phyloP scores from a whole-genome alignment of 2,329 filamentous ascomycete genomes.

The Huntiella bhutanensis region DNA sequence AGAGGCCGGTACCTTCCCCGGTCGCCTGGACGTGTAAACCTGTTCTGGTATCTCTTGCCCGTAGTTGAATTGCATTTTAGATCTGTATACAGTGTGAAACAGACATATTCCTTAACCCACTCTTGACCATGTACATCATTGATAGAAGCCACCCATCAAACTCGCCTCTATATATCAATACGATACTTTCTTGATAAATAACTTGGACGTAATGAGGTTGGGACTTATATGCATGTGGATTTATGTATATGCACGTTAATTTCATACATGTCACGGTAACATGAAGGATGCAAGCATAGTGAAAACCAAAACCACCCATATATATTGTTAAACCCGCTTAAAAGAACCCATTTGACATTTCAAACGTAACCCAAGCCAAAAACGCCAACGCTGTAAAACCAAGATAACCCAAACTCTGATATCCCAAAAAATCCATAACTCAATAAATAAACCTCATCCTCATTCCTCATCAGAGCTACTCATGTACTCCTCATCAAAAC shows the following conservation, averaged over 20 bases:
- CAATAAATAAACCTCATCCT: neutral
- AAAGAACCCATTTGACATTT: too few species aligned
- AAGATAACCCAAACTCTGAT: neutral
- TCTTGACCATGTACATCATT: conserved; percentile 16
- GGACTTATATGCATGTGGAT: too few species aligned
- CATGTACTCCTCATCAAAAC: conserved; percentile 62
- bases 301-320: too few species aligned
- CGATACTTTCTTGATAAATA: too few species aligned
- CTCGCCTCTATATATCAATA: too few species aligned
- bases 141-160: conserved; percentile 39
- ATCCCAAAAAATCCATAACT: neutral
- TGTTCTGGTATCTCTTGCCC: conserved; percentile 9
- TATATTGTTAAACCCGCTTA: too few species aligned
- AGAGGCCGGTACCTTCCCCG: conserved; percentile 53
- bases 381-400: too few species aligned
- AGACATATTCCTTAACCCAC: conserved; percentile 5
- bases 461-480: conserved; percentile 33
- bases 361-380: too few species aligned
- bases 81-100: conserved; percentile 3
- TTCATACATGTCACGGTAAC: too few species aligned
- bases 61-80: conserved; percentile 10
- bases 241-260: too few species aligned
- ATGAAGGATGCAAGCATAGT: too few species aligned
- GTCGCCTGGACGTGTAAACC: conserved; percentile 39
- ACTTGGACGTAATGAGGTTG: too few species aligned